Conservation (phyloP, 2,329 filamentous ascomycete genomes). For the Emericellopsis atlantica region DNA sequence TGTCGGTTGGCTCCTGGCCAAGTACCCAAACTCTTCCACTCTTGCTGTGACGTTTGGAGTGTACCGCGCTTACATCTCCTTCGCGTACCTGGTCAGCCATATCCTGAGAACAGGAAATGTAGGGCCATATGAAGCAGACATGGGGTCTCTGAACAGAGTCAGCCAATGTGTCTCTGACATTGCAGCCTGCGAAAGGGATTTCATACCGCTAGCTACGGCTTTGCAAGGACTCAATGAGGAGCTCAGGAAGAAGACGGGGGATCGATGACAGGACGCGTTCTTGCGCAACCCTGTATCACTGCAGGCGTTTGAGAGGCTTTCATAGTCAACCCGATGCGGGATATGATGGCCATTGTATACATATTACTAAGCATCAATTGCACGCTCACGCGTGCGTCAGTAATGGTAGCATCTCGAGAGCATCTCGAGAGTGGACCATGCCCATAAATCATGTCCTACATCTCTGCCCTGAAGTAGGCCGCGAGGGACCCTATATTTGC, state of each 20-base stretch:
- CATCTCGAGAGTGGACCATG: too few species aligned
- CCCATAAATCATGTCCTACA: too few species aligned
- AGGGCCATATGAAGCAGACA: conserved; percentile 6
- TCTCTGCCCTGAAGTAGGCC: too few species aligned
- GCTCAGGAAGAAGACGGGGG: conserved; percentile 6
- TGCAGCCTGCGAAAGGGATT: conserved; percentile 10
- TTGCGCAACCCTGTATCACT: too few species aligned
- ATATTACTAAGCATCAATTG: too few species aligned
- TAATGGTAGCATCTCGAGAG: too few species aligned
- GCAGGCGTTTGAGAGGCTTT: too few species aligned
- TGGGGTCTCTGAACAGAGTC: conserved; percentile 8
- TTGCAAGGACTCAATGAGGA: conserved; percentile 12
- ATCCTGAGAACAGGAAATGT: conserved; percentile 9
- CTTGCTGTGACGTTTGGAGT: conserved; percentile 12
- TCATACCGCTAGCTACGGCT: conserved; percentile 12
- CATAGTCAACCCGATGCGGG: too few species aligned
- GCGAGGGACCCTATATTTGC: too few species aligned
- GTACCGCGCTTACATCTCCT: conserved; percentile 14
- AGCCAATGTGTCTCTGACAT: conserved; percentile 7
- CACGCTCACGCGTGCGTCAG: too few species aligned
- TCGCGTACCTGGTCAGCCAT: conserved; percentile 11
- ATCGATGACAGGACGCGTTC: too few species aligned
- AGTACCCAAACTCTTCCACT: conserved; percentile 10
- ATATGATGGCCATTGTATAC: too few species aligned
- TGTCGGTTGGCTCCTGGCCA: conserved; percentile 7